These are phyloP conservation scores for Ensete ventricosum DNA, from an alignment of 176 grass and related monocot genomes.

Conservation along the genomic window DNA sequence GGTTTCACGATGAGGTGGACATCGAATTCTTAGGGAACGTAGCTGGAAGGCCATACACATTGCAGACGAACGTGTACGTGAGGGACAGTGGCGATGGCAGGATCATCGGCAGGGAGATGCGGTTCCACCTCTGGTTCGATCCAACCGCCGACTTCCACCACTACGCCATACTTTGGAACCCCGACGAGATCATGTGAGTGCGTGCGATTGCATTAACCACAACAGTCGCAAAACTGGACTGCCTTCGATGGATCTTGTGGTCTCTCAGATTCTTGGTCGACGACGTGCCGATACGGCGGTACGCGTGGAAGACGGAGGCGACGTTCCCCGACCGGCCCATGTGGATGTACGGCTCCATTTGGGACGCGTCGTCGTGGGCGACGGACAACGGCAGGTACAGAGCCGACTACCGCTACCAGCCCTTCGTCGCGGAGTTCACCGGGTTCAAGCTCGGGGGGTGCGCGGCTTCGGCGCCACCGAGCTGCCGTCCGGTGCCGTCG, in stretches of 20 bases:
- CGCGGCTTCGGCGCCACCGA: not conserved
- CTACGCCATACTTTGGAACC: conserved; percentile 63
- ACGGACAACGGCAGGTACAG: conserved; percentile 2
- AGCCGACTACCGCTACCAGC: not conserved
- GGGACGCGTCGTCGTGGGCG: conserved; percentile 1
- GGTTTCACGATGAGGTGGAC: conserved; percentile 78
- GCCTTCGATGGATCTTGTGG: too few species aligned
- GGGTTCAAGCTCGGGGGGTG: conserved; percentile 1
- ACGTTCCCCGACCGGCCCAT: not conserved
- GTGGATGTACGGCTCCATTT: conserved; percentile 9
- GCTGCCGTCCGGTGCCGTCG: not conserved
- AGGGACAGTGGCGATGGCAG: conserved; percentile 53
- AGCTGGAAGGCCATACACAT: conserved; percentile 63
- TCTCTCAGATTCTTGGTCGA: not conserved
- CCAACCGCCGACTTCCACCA: conserved; percentile 64
- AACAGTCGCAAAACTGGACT: too few species aligned
- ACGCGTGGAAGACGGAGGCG: not conserved
- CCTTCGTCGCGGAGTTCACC: not conserved
- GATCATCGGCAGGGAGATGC: conserved; percentile 72
- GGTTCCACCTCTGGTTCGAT: conserved; percentile 90
- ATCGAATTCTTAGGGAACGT: conserved; percentile 67
- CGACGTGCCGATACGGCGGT: not conserved
- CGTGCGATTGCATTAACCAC: not conserved
- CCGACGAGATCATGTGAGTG: conserved; percentile 69
- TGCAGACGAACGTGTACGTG: conserved; percentile 91